phyloP scores from a whole-genome alignment of 768 basidiomycete genomes.

The Lactarius sp. region DNA sequence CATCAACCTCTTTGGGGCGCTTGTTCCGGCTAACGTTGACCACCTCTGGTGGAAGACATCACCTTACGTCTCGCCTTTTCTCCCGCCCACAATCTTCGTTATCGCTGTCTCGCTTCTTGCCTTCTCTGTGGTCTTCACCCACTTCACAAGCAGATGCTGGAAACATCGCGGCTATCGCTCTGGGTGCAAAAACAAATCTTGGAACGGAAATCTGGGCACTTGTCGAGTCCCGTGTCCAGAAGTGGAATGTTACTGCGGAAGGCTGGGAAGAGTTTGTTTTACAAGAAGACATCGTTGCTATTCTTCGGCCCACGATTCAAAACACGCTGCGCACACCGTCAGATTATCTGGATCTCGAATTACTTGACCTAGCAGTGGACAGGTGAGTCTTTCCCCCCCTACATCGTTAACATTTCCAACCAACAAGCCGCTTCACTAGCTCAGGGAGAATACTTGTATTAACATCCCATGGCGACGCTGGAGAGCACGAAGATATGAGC shows the following conservation, averaged over 20 bases:
- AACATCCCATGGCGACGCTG: conserved; percentile 60
- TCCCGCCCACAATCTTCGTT: conserved; percentile 47
- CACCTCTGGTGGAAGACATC: conserved; percentile 64
- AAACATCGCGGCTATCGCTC: conserved; percentile 60
- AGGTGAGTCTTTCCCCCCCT: conserved; percentile 36
- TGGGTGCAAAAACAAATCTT: conserved; percentile 42
- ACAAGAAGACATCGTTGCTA: conserved; percentile 51
- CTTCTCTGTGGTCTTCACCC: conserved; percentile 41
- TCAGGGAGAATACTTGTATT: conserved; percentile 54
- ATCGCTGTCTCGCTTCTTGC: conserved; percentile 41
- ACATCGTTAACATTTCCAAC: not conserved
- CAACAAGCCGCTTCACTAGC: conserved; percentile 29
- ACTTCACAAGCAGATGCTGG: conserved; percentile 45
- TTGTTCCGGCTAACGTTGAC: conserved; percentile 61
- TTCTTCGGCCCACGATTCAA: conserved; percentile 46
- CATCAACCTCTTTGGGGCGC: conserved; percentile 61
- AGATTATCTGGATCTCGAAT: conserved; percentile 60
- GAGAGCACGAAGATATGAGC: conserved; percentile 42
- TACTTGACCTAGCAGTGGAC: conserved; percentile 63
- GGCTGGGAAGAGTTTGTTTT: conserved; percentile 63
- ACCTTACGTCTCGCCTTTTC: conserved; percentile 55
- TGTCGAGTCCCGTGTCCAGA: conserved; percentile 61
- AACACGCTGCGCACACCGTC: conserved; percentile 37
- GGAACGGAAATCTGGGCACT: conserved; percentile 63
- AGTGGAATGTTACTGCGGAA: conserved; percentile 62